Conservation (phyloP, 2,329 filamentous ascomycete genomes). For the Neodidymelliopsis sp. region DNA sequence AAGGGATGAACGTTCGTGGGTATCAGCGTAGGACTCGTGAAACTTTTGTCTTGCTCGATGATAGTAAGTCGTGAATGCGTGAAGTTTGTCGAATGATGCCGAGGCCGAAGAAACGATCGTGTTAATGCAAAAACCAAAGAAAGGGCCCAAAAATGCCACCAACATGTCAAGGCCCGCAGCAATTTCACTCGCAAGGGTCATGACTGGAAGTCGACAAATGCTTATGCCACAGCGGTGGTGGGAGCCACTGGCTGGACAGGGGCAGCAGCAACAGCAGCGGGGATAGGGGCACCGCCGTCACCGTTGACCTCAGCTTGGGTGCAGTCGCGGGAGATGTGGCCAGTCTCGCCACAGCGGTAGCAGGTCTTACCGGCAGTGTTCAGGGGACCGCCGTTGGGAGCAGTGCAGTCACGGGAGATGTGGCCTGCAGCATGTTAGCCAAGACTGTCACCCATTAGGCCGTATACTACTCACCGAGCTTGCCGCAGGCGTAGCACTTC, state of each 20-base stretch:
- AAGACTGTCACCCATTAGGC: neutral
- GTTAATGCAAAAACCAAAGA: conserved; percentile 25
- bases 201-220: conserved; percentile 3
- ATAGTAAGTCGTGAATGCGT: conserved; percentile 46
- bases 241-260: conserved; percentile 51
- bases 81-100: conserved; percentile 46
- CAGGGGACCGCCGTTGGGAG: conserved; percentile 92
- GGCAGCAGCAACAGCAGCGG: conserved; percentile 28
- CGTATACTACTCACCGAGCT: conserved; percentile 63
- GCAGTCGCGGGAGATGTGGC: conserved; percentile 96
- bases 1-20: conserved; percentile 52
- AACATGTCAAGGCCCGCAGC: conserved; percentile 7
- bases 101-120: conserved; percentile 45
- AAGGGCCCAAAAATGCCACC: conserved; percentile 15
- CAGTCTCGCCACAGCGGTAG: conserved; percentile 95
- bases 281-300: conserved; percentile 42
- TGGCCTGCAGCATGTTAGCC: conserved; percentile 63
- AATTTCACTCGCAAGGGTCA: conserved; percentile 29
- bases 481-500: conserved; percentile 98
- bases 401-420: conserved; percentile 94
- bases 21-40: conserved; percentile 55
- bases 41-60: conserved; percentile 46
- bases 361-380: conserved; percentile 98
- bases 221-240: conserved; percentile 51
- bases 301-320: conserved; percentile 72